These are phyloP conservation scores for Puya raimondii DNA, from an alignment of 176 grass and related monocot genomes.

Conservation along the genomic window DNA sequence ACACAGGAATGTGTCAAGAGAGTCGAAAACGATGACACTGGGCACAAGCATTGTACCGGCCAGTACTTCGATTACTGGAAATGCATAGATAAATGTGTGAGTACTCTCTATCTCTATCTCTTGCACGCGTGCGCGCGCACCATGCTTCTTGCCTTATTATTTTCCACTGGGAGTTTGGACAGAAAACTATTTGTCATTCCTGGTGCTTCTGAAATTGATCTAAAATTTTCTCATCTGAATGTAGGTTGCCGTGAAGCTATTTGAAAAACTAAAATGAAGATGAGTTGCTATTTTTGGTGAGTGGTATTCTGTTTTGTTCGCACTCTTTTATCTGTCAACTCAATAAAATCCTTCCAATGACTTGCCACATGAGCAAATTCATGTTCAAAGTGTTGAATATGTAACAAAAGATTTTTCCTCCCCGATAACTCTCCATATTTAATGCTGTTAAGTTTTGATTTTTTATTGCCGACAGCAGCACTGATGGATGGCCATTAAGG, in stretches of 20 bases:
- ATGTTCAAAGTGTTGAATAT: neutral
- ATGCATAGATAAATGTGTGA: constrained; percentile 82
- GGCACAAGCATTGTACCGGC: constrained; percentile 87
- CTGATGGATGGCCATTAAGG: neutral
- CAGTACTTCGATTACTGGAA: constrained; percentile 93
- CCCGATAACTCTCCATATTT: neutral
- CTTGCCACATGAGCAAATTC: neutral
- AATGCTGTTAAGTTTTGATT: neutral
- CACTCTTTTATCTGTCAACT: constrained; percentile 24
- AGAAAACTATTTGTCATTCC: neutral
- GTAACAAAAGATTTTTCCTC: neutral
- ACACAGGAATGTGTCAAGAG: constrained; percentile 66
- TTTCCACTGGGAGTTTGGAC: neutral
- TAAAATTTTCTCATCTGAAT: constrained; percentile 9
- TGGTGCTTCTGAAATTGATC: neutral
- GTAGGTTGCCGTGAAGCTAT: constrained; percentile 83
- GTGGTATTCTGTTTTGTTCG: constrained; percentile 7
- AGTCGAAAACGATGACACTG: constrained; percentile 57
- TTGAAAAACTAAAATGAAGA: constrained; percentile 58
- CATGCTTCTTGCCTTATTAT: constrained; percentile 12
- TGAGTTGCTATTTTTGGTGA: constrained; percentile 20
- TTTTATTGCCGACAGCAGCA: neutral
- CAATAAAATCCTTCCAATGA: neutral
- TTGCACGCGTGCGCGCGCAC: constrained; percentile 1
- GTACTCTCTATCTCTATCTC: constrained; percentile 15